A percentile compares a stretch with the other conserved stretches of the same genome.
phyloP scores from a whole-genome alignment of 2,329 filamentous ascomycete genomes.

The Colletotrichum sp. region DNA sequence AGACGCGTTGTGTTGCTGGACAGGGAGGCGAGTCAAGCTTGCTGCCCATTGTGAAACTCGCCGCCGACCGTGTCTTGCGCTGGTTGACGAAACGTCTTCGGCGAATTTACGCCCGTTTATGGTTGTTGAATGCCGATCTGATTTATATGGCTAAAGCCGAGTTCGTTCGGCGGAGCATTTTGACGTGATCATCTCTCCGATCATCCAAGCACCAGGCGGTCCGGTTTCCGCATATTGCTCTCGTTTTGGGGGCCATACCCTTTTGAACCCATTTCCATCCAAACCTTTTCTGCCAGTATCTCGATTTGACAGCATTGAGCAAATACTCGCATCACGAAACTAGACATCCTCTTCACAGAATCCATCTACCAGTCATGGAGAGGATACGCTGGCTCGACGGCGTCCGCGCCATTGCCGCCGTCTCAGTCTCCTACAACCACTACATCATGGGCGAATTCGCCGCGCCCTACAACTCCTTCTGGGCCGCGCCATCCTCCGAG shows the following conservation, averaged over 20 bases:
- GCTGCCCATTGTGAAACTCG: background rate
- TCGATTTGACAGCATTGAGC: background rate
- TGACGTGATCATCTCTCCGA: background rate
- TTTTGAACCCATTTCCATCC: background rate
- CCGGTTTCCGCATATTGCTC: background rate
- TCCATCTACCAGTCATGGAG: background rate
- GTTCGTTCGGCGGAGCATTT: background rate
- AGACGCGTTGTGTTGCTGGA: background rate
- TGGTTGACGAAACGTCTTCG: background rate
- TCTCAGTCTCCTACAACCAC: background rate
- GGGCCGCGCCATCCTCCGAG: background rate
- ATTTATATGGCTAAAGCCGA: background rate
- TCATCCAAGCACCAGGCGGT: background rate
- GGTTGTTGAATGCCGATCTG: background rate
- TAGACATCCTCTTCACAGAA: background rate
- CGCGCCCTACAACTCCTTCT: background rate
- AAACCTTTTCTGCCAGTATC: background rate
- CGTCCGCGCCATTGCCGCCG: background rate
- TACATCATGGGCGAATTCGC: background rate
- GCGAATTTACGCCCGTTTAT: background rate
- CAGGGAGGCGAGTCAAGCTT: background rate
- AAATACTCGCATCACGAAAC: accelerated
- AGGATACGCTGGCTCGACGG: background rate
- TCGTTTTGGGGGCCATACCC: background rate
- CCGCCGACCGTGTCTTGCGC: background rate